Percentiles rank a stretch among this genome's conserved stretches.
These are phyloP conservation scores for Emericellopsis cladophorae DNA, from an alignment of 2,329 filamentous ascomycete genomes.

Conservation along the genomic window DNA sequence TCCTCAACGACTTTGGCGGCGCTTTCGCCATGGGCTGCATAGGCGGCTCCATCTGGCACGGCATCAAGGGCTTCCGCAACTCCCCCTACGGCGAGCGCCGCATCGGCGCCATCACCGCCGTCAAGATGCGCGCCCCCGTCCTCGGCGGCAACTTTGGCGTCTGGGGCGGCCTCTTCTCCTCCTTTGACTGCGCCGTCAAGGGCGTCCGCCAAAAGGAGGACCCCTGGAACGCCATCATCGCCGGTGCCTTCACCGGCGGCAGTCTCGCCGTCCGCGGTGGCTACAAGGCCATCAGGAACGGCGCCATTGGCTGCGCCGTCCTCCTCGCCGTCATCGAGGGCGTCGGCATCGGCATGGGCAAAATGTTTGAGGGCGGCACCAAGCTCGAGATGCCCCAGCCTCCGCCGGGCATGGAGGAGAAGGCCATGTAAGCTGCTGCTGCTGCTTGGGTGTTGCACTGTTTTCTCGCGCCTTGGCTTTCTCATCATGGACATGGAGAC, in stretches of 20 bases:
- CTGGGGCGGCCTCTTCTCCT: conserved; percentile 92
- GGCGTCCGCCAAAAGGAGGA: conserved; percentile 93
- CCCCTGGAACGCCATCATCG: conserved; percentile 94
- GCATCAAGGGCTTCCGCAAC: conserved; percentile 88
- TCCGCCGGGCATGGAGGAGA: conserved; percentile 2
- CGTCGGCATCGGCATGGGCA: conserved; percentile 88
- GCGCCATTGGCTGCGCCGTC: conserved; percentile 90
- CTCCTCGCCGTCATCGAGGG: conserved; percentile 94
- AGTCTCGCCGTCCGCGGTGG: conserved; percentile 85
- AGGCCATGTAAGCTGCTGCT: background rate
- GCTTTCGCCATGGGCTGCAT: conserved; percentile 91
- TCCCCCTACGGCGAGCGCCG: conserved; percentile 85
- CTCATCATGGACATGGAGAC: too few species aligned
- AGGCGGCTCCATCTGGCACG: conserved; percentile 84
- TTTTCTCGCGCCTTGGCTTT: too few species aligned
- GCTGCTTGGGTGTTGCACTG: too few species aligned
- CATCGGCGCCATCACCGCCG: conserved; percentile 90
- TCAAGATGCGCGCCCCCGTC: conserved; percentile 94
- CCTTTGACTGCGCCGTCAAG: conserved; percentile 95
- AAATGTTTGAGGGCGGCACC: conserved; percentile 85
- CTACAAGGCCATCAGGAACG: conserved; percentile 83
- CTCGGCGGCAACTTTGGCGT: conserved; percentile 96
- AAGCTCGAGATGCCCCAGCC: conserved; percentile 52
- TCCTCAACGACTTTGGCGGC: conserved; percentile 93
- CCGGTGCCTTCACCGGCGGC: conserved; percentile 92